Evolutionary conservation across 306 rosid species (phyloP).

Genomic region (Cucurbita moschata): DNA sequence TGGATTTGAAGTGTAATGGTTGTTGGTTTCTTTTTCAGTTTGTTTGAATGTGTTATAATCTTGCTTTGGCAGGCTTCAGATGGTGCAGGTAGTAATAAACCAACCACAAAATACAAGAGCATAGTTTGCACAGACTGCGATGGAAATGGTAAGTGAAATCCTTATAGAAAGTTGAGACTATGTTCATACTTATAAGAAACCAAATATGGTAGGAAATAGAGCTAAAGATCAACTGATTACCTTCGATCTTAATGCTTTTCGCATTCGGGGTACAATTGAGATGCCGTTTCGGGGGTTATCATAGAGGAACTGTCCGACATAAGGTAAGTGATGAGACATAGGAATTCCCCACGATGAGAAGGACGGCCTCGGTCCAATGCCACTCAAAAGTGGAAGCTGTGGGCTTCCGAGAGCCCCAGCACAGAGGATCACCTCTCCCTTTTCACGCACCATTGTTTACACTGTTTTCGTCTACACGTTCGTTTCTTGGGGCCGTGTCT

Average conservation of each 20-base stretch:
- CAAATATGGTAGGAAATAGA: background rate
- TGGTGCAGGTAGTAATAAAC: slow-evolving; percentile 10
- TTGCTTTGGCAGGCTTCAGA: slow-evolving; percentile 60
- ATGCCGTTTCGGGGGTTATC: too few species aligned
- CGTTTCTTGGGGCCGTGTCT: background rate
- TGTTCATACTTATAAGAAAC: background rate
- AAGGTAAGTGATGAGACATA: too few species aligned
- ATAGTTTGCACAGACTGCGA: slow-evolving; percentile 62
- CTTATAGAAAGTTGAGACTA: background rate
- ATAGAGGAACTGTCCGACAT: too few species aligned
- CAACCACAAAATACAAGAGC: slow-evolving; percentile 30
- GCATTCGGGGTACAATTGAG: too few species aligned
- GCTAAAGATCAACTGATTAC: background rate
- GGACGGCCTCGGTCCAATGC: too few species aligned
- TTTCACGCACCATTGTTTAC: background rate
- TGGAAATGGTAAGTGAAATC: slow-evolving; percentile 66
- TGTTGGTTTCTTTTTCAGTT: background rate
- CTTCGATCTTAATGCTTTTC: too few species aligned
- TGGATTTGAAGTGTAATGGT: background rate
- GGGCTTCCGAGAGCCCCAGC: too few species aligned
- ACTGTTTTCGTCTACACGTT: background rate
- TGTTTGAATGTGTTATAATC: background rate
- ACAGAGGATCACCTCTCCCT: too few species aligned
- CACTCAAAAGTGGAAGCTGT: too few species aligned
- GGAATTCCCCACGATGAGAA: too few species aligned